Conservation (phyloP, 2,329 filamentous ascomycete genomes). For the Apiospora pterosperma region DNA sequence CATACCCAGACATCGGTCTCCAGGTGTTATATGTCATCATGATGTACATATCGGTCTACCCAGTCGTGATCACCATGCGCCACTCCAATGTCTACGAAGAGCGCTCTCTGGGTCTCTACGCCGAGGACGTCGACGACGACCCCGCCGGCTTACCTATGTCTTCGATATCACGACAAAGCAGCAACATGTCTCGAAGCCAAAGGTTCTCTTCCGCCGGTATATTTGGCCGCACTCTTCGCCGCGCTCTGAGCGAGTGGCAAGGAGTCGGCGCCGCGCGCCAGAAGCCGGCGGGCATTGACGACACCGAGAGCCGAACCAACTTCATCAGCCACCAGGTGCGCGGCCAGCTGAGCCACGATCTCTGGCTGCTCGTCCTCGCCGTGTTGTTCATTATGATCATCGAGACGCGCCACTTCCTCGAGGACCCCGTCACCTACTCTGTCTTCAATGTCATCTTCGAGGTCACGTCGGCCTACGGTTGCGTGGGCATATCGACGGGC, state of each 20-base stretch:
- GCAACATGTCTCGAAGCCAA: not conserved
- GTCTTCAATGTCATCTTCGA: slow-evolving; percentile 61
- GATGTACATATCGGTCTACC: slow-evolving; percentile 65
- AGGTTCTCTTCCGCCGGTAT: slow-evolving; percentile 18
- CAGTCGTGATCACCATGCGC: slow-evolving; percentile 60
- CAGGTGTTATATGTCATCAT: slow-evolving; percentile 60
- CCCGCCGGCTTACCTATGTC: not conserved
- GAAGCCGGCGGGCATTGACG: slow-evolving; percentile 12
- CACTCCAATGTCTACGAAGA: slow-evolving; percentile 73
- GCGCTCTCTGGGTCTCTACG: slow-evolving; percentile 59
- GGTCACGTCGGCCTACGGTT: slow-evolving; percentile 56
- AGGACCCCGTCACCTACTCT: slow-evolving; percentile 49
- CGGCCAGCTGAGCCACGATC: slow-evolving; percentile 63
- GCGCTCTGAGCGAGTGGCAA: slow-evolving; percentile 36
- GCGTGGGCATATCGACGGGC: slow-evolving; percentile 58
- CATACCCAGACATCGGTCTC: slow-evolving; percentile 44
- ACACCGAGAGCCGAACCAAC: slow-evolving; percentile 35
- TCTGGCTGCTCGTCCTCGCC: slow-evolving; percentile 63
- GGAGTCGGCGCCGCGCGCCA: slow-evolving; percentile 37
- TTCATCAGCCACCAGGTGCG: slow-evolving; percentile 56
- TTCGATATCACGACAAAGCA: not conserved
- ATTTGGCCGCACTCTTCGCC: slow-evolving; percentile 33
- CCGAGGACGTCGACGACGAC: slow-evolving; percentile 26
- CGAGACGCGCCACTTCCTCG: slow-evolving; percentile 52
- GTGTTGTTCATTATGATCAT: slow-evolving; percentile 58